Evolutionary conservation across 1,284 basidiomycete species (phyloP).

Genomic region (Microstroma glucosiphilum): DNA sequence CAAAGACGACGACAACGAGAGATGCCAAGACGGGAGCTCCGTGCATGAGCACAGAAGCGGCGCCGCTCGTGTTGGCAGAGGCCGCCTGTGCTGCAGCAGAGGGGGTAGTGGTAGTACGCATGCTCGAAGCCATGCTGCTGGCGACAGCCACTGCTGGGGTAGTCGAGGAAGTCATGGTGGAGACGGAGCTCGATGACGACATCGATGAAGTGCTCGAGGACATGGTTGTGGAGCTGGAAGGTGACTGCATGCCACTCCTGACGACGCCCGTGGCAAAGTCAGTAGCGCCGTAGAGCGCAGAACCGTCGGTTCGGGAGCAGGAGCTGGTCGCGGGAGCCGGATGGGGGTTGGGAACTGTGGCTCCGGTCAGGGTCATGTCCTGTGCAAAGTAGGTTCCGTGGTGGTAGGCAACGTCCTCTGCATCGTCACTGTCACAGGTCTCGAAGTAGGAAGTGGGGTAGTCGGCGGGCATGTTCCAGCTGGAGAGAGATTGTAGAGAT

Average conservation of each 20-base stretch:
- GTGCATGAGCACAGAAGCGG: no score
- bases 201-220: not conserved
- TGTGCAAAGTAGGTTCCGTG: conserved; percentile 23
- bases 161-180: not conserved
- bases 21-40: no score
- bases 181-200: not conserved
- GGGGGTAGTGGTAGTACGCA: no score
- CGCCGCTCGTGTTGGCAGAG: no score
- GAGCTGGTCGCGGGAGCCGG: conserved; percentile 16
- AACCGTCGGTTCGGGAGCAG: conserved; percentile 13
- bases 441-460: conserved; percentile 15
- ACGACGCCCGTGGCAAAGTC: not conserved
- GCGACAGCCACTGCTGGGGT: not conserved
- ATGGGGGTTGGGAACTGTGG: conserved; percentile 18
- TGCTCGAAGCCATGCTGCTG: conserved; percentile 1
- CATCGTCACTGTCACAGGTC: conserved; percentile 30
- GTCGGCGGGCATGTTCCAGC: conserved; percentile 34
- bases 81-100: no score
- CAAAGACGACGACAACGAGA: no score
- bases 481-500: no score
- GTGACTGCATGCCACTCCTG: not conserved
- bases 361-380: conserved; percentile 20
- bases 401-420: conserved; percentile 42
- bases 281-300: not conserved
- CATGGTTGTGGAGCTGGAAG: not conserved